Evolutionary conservation across 2,329 filamentous ascomycete genomes (phyloP), one percentile per base, ranked within the genome.

Genomic region (Alternaria ventricosa): DNA sequence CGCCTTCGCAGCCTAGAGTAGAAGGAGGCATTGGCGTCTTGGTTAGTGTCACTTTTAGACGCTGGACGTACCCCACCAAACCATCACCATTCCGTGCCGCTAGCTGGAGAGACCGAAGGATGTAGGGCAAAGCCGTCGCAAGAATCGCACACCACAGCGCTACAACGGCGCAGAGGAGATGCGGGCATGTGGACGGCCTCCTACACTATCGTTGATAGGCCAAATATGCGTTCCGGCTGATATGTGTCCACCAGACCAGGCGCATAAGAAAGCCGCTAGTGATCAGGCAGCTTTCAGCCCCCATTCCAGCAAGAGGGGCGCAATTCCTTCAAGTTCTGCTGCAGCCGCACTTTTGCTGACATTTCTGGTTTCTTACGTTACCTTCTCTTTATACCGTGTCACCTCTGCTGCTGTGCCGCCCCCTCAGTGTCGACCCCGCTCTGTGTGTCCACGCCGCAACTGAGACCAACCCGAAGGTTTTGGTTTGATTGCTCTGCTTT

Each of bases 401-500:
- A 70, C 65, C 67, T 49, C 63, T 69, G 72, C 64, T 68, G 60
- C 63, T 70, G 67, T 69, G 66, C 66, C 68, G 67, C 70, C 56
- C 36, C 58, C 64, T 64, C 64, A 44, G 61, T 47, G 23, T 50
- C 30, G 58, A 66, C 66, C 68, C 70, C 69, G 64, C 69, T 65
- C 61, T 71, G 43, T 56, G 60, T 54, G 64, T 57, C 50, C 57
- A 57, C 63, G 61, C 60, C 57, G 54, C 60, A 58, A 30, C 60
- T 61, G 66, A 66, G 65, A 68, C 63, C 60, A 57, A 45, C 33
- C 49, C 58, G 30, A 36, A 28, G 12, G n/a, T 23, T 60, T 63
- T 64, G 56, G 55, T 18, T 43, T 58, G 55, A 55, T 71, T 69
- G 54, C 63, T 67, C 59, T 55, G 23, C 30, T 15, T 47, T 60